These are phyloP conservation scores for Raphanus sativus DNA, from an alignment of 345 rosid species.

Conservation along the genomic window DNA sequence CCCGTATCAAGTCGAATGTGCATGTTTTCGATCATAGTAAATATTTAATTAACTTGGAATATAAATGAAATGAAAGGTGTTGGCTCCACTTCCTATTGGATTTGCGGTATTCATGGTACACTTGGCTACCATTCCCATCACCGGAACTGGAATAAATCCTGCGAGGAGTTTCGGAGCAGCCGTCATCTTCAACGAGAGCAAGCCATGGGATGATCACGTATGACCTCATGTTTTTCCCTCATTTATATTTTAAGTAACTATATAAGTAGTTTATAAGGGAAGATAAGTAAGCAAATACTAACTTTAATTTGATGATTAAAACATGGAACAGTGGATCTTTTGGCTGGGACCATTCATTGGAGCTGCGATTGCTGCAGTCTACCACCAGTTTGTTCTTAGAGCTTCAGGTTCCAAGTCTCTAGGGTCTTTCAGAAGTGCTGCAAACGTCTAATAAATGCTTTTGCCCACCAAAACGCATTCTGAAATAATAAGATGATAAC, in stretches of 20 bases:
- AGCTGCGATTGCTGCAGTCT: constrained; percentile 62
- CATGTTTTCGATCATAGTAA: not conserved
- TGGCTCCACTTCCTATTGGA: constrained; percentile 96
- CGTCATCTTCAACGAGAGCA: constrained; percentile 67
- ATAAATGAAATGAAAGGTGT: constrained; percentile 48
- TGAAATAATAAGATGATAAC: constrained; percentile 8
- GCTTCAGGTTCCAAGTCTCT: constrained; percentile 56
- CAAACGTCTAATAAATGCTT: constrained; percentile 27
- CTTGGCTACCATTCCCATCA: constrained; percentile 83
- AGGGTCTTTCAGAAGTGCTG: constrained; percentile 59
- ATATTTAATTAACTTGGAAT: not conserved
- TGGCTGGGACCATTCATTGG: constrained; percentile 75
- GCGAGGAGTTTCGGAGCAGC: constrained; percentile 98
- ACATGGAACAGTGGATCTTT: constrained; percentile 60
- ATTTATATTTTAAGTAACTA: not conserved
- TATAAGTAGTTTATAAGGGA: not conserved
- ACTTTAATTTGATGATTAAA: not conserved
- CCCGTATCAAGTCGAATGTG: not conserved
- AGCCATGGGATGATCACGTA: constrained; percentile 97
- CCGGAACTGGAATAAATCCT: constrained; percentile 96
- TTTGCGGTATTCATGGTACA: constrained; percentile 98
- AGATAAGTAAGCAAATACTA: not conserved
- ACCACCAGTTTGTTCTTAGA: constrained; percentile 56
- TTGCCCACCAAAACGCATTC: not conserved
- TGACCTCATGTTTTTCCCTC: not conserved